These are phyloP conservation scores for Waitea zeae DNA, from an alignment of 1,284 basidiomycete genomes.

Conservation along the genomic window DNA sequence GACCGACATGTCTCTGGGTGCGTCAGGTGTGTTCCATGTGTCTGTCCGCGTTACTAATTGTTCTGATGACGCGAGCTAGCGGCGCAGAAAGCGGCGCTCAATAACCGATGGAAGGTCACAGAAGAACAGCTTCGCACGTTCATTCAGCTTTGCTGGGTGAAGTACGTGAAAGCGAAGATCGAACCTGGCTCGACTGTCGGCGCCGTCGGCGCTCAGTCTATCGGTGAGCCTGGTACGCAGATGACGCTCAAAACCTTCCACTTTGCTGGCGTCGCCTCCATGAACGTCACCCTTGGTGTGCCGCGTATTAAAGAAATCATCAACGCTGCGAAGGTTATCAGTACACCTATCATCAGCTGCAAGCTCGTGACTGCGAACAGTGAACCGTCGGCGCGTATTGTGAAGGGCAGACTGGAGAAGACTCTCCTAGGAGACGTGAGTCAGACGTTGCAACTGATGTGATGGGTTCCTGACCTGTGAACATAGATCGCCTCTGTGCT, in stretches of 20 bases:
- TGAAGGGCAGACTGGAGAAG: slow-evolving; percentile 94
- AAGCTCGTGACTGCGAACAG: slow-evolving; percentile 75
- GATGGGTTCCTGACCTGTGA: slow-evolving; percentile 3
- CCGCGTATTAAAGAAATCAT: slow-evolving; percentile 99
- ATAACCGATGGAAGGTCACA: slow-evolving; percentile 87
- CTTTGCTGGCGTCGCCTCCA: slow-evolving; percentile 98
- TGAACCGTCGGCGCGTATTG: slow-evolving; percentile 88
- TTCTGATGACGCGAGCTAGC: slow-evolving; percentile 16
- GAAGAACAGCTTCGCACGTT: slow-evolving; percentile 66
- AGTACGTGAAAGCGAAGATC: slow-evolving; percentile 87
- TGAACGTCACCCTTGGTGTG: slow-evolving; percentile 99
- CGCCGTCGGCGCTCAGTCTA: slow-evolving; percentile 97
- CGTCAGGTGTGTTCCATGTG: slow-evolving; percentile 30
- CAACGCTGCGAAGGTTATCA: slow-evolving; percentile 94
- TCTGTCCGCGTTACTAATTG: background rate
- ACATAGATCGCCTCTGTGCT: slow-evolving; percentile 75
- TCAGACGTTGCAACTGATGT: slow-evolving; percentile 5
- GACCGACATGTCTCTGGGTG: slow-evolving; percentile 65
- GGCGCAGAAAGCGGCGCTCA: slow-evolving; percentile 54
- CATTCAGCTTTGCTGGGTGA: slow-evolving; percentile 77
- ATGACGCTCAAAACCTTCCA: slow-evolving; percentile 99
- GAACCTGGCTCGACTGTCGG: slow-evolving; percentile 96
- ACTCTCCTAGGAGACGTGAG: slow-evolving; percentile 86
- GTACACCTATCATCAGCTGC: slow-evolving; percentile 96
- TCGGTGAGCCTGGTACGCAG: slow-evolving; percentile 98